These are phyloP conservation scores for Manihot esculenta DNA, from an alignment of 441 rosid genomes.

Conservation along the genomic window DNA sequence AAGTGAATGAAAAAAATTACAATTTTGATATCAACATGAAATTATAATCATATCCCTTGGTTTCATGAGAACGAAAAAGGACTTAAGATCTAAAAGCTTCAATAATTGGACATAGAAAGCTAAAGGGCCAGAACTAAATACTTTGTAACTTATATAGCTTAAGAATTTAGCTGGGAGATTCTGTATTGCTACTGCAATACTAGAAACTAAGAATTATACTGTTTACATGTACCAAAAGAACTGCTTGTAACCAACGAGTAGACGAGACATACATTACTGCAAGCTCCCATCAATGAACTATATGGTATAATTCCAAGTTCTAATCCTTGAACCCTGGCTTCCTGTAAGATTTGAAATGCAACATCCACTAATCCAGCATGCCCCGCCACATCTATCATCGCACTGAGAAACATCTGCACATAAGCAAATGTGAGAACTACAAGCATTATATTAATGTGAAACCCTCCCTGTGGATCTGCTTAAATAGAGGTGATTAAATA, in stretches of 20 bases:
- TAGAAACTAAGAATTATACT: neutral
- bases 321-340: conserved; percentile 58
- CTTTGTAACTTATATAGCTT: neutral
- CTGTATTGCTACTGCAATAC: neutral
- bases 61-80: neutral
- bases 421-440: conserved; percentile 16
- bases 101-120: neutral
- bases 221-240: neutral
- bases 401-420: conserved; percentile 82
- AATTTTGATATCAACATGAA: neutral
- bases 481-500: neutral
- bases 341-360: conserved; percentile 68
- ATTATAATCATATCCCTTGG: neutral
- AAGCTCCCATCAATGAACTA: conserved; percentile 98
- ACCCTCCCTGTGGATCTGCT: neutral
- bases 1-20: neutral
- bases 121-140: neutral
- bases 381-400: conserved; percentile 83
- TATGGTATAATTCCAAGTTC: conserved; percentile 70
- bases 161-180: neutral
- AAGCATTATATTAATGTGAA: conserved; percentile 2
- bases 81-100: neutral
- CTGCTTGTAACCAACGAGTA: conserved; percentile 9
- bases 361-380: conserved; percentile 76
- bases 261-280: conserved; percentile 70